Conservation (phyloP, 192 early-diverging fungal species). For the Globomyces pollinis-pini region DNA sequence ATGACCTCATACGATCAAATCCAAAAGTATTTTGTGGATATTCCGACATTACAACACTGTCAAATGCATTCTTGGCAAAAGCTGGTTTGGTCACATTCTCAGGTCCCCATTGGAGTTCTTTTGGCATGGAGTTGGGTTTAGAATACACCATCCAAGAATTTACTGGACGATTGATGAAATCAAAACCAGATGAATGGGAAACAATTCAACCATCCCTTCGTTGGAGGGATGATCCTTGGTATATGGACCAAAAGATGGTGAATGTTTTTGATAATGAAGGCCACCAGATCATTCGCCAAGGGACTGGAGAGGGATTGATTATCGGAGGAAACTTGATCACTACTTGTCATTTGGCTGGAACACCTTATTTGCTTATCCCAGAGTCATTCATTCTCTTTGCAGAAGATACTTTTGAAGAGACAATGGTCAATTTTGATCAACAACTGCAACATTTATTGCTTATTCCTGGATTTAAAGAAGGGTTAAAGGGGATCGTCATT, state of each 20-base stretch:
- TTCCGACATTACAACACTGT: no score
- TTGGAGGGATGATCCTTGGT: not conserved
- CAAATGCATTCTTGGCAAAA: no score
- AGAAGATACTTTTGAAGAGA: not conserved
- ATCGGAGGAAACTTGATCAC: not conserved
- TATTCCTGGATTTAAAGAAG: no score
- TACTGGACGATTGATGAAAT: no score
- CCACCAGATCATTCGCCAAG: not conserved
- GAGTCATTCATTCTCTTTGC: not conserved
- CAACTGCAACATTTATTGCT: slow-evolving; percentile 4
- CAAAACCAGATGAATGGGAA: no score
- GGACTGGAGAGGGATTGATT: not conserved
- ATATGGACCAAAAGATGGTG: not conserved
- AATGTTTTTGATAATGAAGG: not conserved
- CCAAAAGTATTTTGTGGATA: no score
- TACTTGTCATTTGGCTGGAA: not conserved
- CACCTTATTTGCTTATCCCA: not conserved
- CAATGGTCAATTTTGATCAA: not conserved
- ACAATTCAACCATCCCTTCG: not conserved
- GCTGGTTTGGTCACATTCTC: no score
- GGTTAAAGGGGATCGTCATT: no score
- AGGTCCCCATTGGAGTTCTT: no score
- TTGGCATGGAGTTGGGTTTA: no score
- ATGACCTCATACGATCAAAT: no score
- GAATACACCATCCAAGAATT: no score